Evolutionary conservation across 371 early-diverging fungal species (phyloP).

Genomic region (Mortierella sp.): DNA sequence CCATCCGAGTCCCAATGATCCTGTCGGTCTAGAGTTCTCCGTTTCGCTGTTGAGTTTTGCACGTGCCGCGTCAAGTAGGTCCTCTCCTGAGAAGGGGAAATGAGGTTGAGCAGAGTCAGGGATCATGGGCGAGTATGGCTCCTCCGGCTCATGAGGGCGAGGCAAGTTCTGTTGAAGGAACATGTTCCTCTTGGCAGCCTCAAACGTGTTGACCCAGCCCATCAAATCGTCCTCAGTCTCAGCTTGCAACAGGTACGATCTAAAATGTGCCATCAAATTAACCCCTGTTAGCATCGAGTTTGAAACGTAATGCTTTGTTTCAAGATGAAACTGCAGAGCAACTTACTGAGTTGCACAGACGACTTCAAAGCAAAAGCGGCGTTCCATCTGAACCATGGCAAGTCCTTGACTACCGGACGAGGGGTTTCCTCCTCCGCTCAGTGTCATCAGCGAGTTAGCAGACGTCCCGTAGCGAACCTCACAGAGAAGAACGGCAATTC

Average conservation of each 20-base stretch:
- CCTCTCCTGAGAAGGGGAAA: conserved; percentile 48
- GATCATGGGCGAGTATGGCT: conserved; percentile 50
- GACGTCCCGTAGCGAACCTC: conserved; percentile 65
- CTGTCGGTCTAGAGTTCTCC: conserved; percentile 26
- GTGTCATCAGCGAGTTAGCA: conserved; percentile 22
- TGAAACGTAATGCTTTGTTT: too few relatives aligned
- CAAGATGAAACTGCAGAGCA: not conserved
- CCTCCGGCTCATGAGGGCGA: conserved; percentile 34
- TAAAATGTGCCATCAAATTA: conserved; percentile 7
- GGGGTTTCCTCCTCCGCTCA: conserved; percentile 45
- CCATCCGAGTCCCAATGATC: conserved; percentile 37
- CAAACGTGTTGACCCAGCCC: conserved; percentile 78
- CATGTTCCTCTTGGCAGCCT: conserved; percentile 66
- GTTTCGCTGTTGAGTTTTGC: not conserved
- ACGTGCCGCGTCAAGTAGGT: conserved; percentile 8
- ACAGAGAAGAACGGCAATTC: conserved; percentile 74
- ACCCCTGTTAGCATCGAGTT: not conserved
- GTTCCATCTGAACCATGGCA: conserved; percentile 66
- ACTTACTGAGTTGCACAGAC: conserved; percentile 72
- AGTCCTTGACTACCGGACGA: conserved; percentile 51
- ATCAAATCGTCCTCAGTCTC: conserved; percentile 79
- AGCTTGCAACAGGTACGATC: conserved; percentile 72
- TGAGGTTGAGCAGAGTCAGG: conserved; percentile 28
- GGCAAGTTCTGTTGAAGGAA: conserved; percentile 39
- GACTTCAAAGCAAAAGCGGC: conserved; percentile 84